phyloP scores from a whole-genome alignment of 768 basidiomycete genomes.

The Coprinopsis marcescibilis region DNA sequence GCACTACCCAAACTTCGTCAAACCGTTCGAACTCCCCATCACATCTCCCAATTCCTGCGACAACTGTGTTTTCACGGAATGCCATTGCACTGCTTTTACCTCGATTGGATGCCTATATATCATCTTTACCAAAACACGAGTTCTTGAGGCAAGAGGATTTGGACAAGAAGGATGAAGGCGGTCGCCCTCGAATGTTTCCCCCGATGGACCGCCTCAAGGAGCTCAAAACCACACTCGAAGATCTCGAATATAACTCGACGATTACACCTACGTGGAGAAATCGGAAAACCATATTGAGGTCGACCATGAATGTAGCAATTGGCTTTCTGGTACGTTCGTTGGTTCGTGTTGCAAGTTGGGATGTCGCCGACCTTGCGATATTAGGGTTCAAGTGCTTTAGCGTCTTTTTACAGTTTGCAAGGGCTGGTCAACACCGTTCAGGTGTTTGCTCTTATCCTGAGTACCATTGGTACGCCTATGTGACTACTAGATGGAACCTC shows the following conservation, averaged over 20 bases:
- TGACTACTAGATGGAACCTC: background rate
- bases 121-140: conserved; percentile 36
- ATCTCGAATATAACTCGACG: conserved; percentile 51
- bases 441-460: conserved; percentile 64
- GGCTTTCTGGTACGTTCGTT: conserved; percentile 45
- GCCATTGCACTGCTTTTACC: conserved; percentile 58
- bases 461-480: conserved; percentile 47
- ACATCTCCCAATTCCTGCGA: conserved; percentile 50
- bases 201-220: conserved; percentile 54
- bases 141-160: conserved; percentile 27
- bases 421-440: conserved; percentile 66
- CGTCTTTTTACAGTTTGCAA: conserved; percentile 65
- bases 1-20: too few relatives aligned
- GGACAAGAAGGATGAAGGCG: conserved; percentile 23
- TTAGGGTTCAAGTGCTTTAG: conserved; percentile 66
- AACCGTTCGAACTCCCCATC: conserved; percentile 12
- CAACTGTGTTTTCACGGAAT: conserved; percentile 50
- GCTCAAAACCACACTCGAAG: conserved; percentile 45
- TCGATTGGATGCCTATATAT: conserved; percentile 53
- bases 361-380: conserved; percentile 1
- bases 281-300: conserved; percentile 44
- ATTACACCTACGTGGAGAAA: conserved; percentile 50
- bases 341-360: background rate
- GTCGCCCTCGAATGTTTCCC: conserved; percentile 66
- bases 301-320: conserved; percentile 40